These are phyloP conservation scores for Linanthus parryae DNA, from an alignment of 148 eudicot species.

Conservation along the genomic window DNA sequence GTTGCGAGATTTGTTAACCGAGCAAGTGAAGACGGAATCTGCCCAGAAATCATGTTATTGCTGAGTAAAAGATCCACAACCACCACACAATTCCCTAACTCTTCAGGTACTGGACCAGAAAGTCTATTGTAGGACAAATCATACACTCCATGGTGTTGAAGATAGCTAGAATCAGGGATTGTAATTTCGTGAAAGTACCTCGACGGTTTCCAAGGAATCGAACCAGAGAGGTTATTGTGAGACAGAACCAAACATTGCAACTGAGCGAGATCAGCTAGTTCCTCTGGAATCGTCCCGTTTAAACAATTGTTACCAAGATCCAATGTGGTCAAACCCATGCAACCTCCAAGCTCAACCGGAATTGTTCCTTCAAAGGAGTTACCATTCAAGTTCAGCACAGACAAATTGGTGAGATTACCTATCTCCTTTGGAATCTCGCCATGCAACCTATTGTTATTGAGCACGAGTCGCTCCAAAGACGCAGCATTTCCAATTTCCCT, in stretches of 20 bases:
- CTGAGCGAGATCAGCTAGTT: slow-evolving; percentile 23
- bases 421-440: slow-evolving; percentile 35
- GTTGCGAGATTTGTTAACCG: slow-evolving; percentile 34
- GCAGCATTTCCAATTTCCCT: slow-evolving; percentile 32
- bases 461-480: slow-evolving; percentile 27
- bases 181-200: slow-evolving; percentile 32
- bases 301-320: slow-evolving; percentile 40
- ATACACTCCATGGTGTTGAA: slow-evolving; percentile 47
- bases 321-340: slow-evolving; percentile 33
- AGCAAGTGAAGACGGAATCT: slow-evolving; percentile 32
- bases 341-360: slow-evolving; percentile 33
- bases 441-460: slow-evolving; percentile 25
- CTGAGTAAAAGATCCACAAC: slow-evolving; percentile 37
- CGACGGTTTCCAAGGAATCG: slow-evolving; percentile 27
- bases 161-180: slow-evolving; percentile 39
- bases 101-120: slow-evolving; percentile 40
- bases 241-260: slow-evolving; percentile 48
- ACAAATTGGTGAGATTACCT: slow-evolving; percentile 23
- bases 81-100: slow-evolving; percentile 35
- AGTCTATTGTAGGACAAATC: slow-evolving; percentile 39
- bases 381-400: slow-evolving; percentile 37
- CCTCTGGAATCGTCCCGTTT: slow-evolving; percentile 34
- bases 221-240: slow-evolving; percentile 32
- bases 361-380: slow-evolving; percentile 33
- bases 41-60: slow-evolving; percentile 40